Evolutionary conservation across 148 eudicot genomes (phyloP).

Genomic region (Camellia lanceoleosa): DNA sequence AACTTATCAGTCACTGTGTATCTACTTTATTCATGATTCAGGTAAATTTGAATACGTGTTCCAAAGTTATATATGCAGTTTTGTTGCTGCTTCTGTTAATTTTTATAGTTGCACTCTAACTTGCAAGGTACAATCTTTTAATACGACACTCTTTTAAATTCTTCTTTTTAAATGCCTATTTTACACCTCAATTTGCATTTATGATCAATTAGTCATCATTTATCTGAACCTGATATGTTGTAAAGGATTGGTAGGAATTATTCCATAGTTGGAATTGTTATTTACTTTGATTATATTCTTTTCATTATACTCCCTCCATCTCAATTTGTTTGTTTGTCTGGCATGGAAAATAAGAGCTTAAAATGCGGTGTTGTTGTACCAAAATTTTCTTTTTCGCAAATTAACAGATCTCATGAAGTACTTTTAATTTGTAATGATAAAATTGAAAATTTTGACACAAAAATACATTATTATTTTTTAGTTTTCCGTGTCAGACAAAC

Average conservation of each 20-base stretch:
- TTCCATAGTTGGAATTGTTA: neutral
- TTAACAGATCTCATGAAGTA: no score
- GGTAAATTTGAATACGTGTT: slow-evolving; percentile 38
- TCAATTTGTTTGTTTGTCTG: no score
- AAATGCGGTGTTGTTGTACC: no score
- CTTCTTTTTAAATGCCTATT: neutral
- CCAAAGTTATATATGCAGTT: neutral
- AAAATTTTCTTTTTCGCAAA: no score
- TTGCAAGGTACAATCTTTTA: no score
- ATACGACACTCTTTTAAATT: neutral
- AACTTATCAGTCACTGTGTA: slow-evolving; percentile 76
- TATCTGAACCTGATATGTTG: neutral
- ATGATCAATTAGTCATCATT: neutral
- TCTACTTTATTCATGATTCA: slow-evolving; percentile 89
- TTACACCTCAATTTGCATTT: neutral
- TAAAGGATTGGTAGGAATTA: neutral
- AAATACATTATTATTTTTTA: no score
- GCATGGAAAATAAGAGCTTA: no score
- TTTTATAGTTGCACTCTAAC: no score
- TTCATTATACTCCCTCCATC: neutral
- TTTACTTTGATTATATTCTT: no score
- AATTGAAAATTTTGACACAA: no score
- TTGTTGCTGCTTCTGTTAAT: neutral
- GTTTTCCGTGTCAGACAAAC: no score
- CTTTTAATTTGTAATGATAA: no score